phyloP scores from a whole-genome alignment of 1,284 basidiomycete genomes.

The Sparassis latifolia region DNA sequence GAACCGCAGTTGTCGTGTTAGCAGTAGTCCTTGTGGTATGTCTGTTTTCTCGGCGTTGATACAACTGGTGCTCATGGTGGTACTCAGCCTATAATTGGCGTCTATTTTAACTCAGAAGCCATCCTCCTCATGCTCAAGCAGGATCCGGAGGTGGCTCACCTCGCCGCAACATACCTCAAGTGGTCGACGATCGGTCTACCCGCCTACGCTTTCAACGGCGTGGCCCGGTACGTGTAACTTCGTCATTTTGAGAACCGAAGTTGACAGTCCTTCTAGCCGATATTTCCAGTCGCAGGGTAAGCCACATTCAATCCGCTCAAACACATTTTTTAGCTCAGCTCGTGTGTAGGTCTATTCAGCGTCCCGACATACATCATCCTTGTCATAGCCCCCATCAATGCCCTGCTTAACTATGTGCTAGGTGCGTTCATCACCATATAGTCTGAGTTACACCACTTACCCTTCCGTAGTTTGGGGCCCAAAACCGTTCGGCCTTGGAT shows the following conservation, averaged over 20 bases:
- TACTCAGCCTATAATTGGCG: conserved; percentile 50
- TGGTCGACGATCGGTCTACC: conserved; percentile 82
- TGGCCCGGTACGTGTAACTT: conserved; percentile 45
- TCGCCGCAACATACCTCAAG: conserved; percentile 73
- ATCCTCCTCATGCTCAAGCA: conserved; percentile 79
- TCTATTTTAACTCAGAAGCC: conserved; percentile 81
- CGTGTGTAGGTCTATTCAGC: conserved; percentile 61
- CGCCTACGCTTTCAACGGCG: conserved; percentile 76
- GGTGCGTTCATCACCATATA: conserved; percentile 31
- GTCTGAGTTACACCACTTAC: background rate
- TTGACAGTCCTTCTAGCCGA: conserved; percentile 28
- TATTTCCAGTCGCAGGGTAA: conserved; percentile 86
- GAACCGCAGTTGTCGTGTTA: conserved; percentile 57
- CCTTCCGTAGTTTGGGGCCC: conserved; percentile 73
- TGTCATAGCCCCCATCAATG: conserved; percentile 83
- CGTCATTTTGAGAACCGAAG: background rate
- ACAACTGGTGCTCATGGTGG: background rate
- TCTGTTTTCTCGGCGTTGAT: conserved; percentile 6
- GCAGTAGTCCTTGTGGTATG: conserved; percentile 50
- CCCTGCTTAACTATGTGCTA: conserved; percentile 77
- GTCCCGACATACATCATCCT: conserved; percentile 85
- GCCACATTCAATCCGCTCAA: too few relatives aligned
- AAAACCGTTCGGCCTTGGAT: conserved; percentile 71
- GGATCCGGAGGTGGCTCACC: conserved; percentile 78
- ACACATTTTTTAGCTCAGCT: background rate